Evolutionary conservation across 129 eudicot genomes (phyloP), one percentile per base, ranked within the genome.

Genomic region (Heracleum sosnowskyi): DNA sequence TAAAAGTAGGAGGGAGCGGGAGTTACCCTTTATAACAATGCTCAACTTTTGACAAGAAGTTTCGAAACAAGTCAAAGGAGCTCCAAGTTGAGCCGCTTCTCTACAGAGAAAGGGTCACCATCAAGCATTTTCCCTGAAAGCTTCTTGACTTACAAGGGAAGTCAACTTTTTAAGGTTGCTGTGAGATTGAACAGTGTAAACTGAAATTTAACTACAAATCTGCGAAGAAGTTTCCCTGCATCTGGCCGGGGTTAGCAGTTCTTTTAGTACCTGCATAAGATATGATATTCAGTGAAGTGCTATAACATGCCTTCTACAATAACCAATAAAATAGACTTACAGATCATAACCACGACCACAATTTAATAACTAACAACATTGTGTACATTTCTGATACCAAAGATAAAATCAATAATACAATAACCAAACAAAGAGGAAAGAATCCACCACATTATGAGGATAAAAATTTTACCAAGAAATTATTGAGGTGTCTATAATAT

Each of bases 231-330:
- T 76, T 26, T 34, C 45, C 55, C 80, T 85, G 74, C 92, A 76
- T 42, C 71, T 89, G 82, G 87, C 85, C 7, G 78, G 83, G 46
- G 78, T 88, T 84, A 79, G 83, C 40, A 86, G 84, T 62, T 83
- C 88, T 86, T 89, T 93, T 91, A 76, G 91, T 85, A 44, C 98
- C 97, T 93, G 82, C 60, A 57, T 36, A 66, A 53, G 72, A 29
- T 26, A 81, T 33, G 66, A 2, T 69, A 8, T 34, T 35, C 34
- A 36, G 42, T 36, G 4, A 17, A 15, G 28, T 36, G 46, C 22
- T 16, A 5, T 5, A 49, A 44, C 39, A 74, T 12, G 60, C 28
- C 9, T 41, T 70, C 46, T 22, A 70, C 11, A 35, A 33, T 33
- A 1, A 17, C 24, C 22, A 24, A 18, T 35, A 0, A 36, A 69